Evolutionary conservation across 129 eudicot species (phyloP).

Genomic region (Saussurea involucrata): DNA sequence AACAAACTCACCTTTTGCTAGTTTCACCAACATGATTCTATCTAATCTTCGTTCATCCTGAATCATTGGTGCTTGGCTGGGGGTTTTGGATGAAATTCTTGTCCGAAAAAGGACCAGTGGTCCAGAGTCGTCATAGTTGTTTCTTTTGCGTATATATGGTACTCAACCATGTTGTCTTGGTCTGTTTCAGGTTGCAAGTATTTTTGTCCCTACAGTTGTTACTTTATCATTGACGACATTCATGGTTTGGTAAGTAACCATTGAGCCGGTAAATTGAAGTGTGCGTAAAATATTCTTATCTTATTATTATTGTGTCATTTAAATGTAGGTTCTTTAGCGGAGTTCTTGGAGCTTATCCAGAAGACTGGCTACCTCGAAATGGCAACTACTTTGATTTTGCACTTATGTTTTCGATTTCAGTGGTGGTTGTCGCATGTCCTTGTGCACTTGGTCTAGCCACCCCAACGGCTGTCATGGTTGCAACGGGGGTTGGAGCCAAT

Average conservation of each 20-base stretch:
- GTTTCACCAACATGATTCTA: not conserved
- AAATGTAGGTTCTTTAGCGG: constrained; percentile 66
- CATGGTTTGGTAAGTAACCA: constrained; percentile 63
- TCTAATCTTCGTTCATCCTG: not conserved
- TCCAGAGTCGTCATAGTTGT: not conserved
- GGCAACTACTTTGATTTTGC: constrained; percentile 78
- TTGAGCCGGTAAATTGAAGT: not conserved
- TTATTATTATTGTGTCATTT: not conserved
- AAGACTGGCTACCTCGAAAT: constrained; percentile 70
- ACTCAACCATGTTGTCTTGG: not conserved
- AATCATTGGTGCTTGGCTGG: not conserved
- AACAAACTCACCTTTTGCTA: not conserved
- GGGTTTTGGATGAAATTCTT: not conserved
- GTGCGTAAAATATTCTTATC: not conserved
- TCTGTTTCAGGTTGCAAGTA: constrained; percentile 76
- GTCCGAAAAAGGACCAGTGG: too few relatives aligned
- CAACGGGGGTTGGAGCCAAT: constrained; percentile 92
- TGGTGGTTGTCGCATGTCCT: constrained; percentile 91
- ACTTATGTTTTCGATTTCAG: constrained; percentile 90
- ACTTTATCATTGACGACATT: constrained; percentile 65
- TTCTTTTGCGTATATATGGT: not conserved
- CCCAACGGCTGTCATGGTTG: constrained; percentile 97
- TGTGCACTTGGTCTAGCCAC: constrained; percentile 98
- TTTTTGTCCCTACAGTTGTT: constrained; percentile 83
- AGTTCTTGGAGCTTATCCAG: constrained; percentile 69